Conservation (phyloP, 2,329 filamentous ascomycete species). For the Cryphonectria radicalis region DNA sequence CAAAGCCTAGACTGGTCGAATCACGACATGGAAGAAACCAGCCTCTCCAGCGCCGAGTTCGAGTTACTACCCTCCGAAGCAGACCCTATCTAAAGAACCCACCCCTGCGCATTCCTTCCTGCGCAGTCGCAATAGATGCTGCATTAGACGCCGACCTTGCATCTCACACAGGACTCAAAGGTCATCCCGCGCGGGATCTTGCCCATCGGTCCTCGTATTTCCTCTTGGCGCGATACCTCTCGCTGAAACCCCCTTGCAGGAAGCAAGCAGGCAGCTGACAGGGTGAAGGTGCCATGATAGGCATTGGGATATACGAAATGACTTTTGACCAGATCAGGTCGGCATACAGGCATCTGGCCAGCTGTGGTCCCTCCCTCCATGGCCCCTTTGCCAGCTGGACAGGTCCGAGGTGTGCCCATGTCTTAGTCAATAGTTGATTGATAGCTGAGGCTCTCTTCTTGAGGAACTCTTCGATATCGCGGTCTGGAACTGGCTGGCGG, state of each 20-base stretch:
- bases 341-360: conserved; percentile 4
- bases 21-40: not conserved
- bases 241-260: not conserved
- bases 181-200: conserved; percentile 1
- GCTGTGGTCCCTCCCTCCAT: not conserved
- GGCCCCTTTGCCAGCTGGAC: not conserved
- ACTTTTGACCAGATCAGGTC: not conserved
- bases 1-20: not conserved
- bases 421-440: conserved; percentile 6
- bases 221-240: not conserved
- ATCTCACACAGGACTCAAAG: not conserved
- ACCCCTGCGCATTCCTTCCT: conserved; percentile 9
- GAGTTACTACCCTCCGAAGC: not conserved
- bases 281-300: not conserved
- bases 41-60: not conserved
- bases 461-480: not conserved
- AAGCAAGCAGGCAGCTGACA: not conserved
- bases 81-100: conserved; percentile 6
- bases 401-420: not conserved
- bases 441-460: conserved; percentile 8
- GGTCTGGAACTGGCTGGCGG: not conserved
- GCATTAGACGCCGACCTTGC: conserved; percentile 3
- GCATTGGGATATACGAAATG: not conserved
- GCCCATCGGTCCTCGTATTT: conserved; percentile 3
- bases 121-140: conserved; percentile 9